Conservation (phyloP, 148 eudicot species). For the Nepenthes gracilis region DNA sequence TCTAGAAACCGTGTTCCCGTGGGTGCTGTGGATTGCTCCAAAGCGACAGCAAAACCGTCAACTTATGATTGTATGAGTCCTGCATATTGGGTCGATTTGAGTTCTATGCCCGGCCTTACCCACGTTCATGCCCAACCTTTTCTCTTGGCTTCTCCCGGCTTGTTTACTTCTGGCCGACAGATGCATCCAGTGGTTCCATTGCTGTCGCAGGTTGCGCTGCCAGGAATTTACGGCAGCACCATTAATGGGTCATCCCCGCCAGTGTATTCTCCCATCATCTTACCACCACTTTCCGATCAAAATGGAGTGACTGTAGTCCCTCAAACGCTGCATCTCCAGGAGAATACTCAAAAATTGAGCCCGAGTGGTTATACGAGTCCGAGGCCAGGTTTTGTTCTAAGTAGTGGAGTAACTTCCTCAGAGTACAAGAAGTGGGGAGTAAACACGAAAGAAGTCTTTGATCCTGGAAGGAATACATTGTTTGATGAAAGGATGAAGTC, state of each 20-base stretch:
- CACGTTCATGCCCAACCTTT: constrained; percentile 7
- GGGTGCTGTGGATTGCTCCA: neutral
- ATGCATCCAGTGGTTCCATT: constrained; percentile 9
- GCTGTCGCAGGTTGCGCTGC: constrained; percentile 13
- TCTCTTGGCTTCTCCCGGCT: constrained; percentile 10
- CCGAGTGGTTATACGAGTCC: neutral
- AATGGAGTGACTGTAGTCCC: constrained; percentile 7
- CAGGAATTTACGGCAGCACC: constrained; percentile 11
- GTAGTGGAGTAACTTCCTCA: constrained; percentile 4
- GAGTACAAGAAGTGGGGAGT: constrained; percentile 5
- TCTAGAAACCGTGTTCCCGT: neutral
- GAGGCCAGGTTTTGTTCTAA: constrained; percentile 4
- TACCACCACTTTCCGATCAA: constrained; percentile 6
- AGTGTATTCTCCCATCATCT: neutral
- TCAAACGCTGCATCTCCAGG: constrained; percentile 6
- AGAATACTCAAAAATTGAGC: constrained; percentile 6
- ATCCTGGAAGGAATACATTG: constrained; percentile 4
- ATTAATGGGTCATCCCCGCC: neutral
- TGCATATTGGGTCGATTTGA: constrained; percentile 10
- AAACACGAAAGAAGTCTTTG: neutral
- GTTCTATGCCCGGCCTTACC: constrained; percentile 5
- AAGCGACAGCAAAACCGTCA: neutral
- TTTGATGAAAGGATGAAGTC: constrained; percentile 11
- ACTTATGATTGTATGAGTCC: constrained; percentile 5
- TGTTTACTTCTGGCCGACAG: constrained; percentile 4